Base-by-base conservation (phyloP, 2,329 filamentous ascomycete species). In the Pseudogymnoascus sp. region DNA sequence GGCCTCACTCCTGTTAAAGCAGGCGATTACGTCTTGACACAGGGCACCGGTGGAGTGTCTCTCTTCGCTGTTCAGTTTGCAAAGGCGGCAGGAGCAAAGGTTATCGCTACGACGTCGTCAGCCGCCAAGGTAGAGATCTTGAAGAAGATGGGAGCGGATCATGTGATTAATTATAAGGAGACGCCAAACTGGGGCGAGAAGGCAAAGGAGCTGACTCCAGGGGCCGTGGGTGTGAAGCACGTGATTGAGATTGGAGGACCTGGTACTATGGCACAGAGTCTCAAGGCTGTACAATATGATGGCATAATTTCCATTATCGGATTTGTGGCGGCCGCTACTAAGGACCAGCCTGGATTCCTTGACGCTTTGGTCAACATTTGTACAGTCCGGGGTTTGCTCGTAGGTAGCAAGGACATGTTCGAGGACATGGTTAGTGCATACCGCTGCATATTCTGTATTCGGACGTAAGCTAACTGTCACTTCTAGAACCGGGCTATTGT, bases 321-420 rank as follows among this genome's bases (percentile, higher is more conserved):
- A 6, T 74, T 74, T 45, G 64, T 77, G n/a, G 74, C 66, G 8
- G 72, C 68, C 8, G 41, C 49, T 3, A 61, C 39, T 2, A 60
- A 71, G 62, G 62, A 72, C 52, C 62, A 70, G 63, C 67, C 66
- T 59, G 33, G 66, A 61, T 70, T 74, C 64, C 52, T 76, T 67
- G 72, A 74, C 63, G 59, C 59, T 31, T 64, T 74, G 62, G 64
- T 14, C 23, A 73, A 69, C 19, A 60, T 73, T 10, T 77, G 77
- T 70, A 81, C 75, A 0, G 74, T 76, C 6, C 72, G 81, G 2
- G 80, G 79, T 29, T 65, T 82, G 3, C 71, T 79, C 43, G 77
- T 78, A 6, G 81, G 81, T 3, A 79, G 64, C 67, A 71, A 78
- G 14, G 45, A 70, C 2, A 77, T 80, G 72, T 77, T 83, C 72